Evolutionary conservation across 2,329 filamentous ascomycete genomes (phyloP), one percentile per base, ranked within the genome.

Genomic region (Ampelomyces quisqualis): DNA sequence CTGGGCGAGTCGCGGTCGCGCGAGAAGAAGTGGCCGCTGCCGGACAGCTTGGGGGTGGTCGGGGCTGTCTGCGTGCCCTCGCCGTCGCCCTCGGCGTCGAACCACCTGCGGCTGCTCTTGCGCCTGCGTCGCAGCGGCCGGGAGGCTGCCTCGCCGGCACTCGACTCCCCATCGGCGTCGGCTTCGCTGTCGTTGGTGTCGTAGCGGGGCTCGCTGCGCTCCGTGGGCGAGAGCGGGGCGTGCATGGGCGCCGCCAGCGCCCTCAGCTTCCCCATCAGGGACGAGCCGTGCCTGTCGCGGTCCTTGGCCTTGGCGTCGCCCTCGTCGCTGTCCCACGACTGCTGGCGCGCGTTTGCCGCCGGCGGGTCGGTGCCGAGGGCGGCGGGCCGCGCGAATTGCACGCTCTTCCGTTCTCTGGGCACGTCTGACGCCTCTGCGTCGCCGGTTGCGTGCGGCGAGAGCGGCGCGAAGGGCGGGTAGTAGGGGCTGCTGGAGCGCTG

Each of bases 131-230:
- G 71, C n/a, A 55, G 47, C 32, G 70, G 67, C 7, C 59, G 54
- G 3, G 63, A 65, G 5, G 65, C 63, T 9, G 68, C 70, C 47
- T 95, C 90, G 37, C 90, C 88, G 0, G 84, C 87, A 30, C 89
- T 95, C 62, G 93, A 88, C 63, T 95, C 90, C 1, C 85, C 88
- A 64, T 93, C 88, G 1, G 86, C 84, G 58, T 86, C 84, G 10
- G 76, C 81, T 64, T 90, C 88, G 63, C 82, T 87, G 14, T 80
- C 82, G 18, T 62, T 78, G 44, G 79, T 77, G 77, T 77, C 49
- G 78, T 78, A 67, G 2, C 65, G 67, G 10, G 62, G 59, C 19
- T 75, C 71, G 19, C 70, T 71, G 46, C 72, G 68, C 56, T 78
- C 75, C n/a, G 66, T 67, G 4, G 76, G 74, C 1, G 74, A 75